phyloP scores from a whole-genome alignment of 208 protist genomes.

The Kentomonas sorsogonicus region DNA sequence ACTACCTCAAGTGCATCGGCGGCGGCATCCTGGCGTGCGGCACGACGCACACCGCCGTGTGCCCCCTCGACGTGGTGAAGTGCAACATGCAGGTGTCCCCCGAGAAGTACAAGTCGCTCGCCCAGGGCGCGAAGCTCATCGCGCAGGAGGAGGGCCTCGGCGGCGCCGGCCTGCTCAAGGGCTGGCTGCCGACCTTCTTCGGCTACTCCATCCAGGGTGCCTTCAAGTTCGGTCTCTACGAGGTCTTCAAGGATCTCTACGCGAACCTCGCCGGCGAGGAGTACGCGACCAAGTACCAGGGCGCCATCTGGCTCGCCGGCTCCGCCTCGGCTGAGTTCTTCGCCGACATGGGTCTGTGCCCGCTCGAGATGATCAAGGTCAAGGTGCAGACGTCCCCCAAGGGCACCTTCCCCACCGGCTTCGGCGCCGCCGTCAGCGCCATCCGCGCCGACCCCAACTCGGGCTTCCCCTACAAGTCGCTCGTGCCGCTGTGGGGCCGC shows the following conservation, averaged over 20 bases:
- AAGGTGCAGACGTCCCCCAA: conserved; percentile 85
- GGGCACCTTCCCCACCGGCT: conserved; percentile 73
- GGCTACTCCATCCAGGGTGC: conserved; percentile 93
- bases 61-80: conserved; percentile 96
- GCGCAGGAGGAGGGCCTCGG: conserved; percentile 65
- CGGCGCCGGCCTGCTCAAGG: conserved; percentile 70
- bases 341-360: conserved; percentile 94
- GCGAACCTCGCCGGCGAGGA: conserved; percentile 87
- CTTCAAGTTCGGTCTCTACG: conserved; percentile 94
- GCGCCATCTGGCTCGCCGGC: conserved; percentile 85
- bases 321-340: conserved; percentile 96
- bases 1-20: conserved; percentile 92
- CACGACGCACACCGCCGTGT: conserved; percentile 92
- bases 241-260: conserved; percentile 92
- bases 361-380: conserved; percentile 93
- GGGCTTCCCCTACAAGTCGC: conserved; percentile 87
- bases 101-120: conserved; percentile 80
- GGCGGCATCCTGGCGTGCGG: conserved; percentile 93
- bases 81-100: conserved; percentile 94
- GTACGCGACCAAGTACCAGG: conserved; percentile 53
- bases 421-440: conserved; percentile 52
- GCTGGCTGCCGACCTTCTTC: conserved; percentile 89
- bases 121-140: conserved; percentile 60
- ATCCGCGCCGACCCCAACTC: conserved; percentile 68
- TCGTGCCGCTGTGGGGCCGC: conserved; percentile 88